Evolutionary conservation across 495 filamentous ascomycete species (phyloP), one percentile per base, ranked within the genome.

Genomic region (Trichoderma gamsii): DNA sequence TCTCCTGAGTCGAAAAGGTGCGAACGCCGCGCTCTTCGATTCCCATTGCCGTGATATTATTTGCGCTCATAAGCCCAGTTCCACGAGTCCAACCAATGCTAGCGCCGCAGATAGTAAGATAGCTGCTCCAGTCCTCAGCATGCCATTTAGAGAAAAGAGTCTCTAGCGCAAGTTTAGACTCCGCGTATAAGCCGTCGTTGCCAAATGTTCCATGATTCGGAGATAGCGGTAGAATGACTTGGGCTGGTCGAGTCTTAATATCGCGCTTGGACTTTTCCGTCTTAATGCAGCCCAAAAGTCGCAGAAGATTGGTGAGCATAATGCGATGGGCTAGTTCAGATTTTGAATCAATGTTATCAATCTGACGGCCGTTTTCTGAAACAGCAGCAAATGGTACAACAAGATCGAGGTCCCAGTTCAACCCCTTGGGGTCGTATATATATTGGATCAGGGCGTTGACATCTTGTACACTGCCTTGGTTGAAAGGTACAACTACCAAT

Each of bases 61-160:
- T 99, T 71, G 91, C 93, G 73, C 89, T 90, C 95, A 99, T 99
- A 70, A 99, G 84, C 72, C 95, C 95, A 67, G 95, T 99, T 63
- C 95, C 95, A 80, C 95, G 93, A 69, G 95, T 99, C 95, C 95
- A 99, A 69, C 95, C 95, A 77, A 99, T 99, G 77, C 98, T 91
- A 67, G 95, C 95, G 79, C 95, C 95, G 72, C 96, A 98, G 73
- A 99, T 97, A 70, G 94, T 99, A 71, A 99, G 90, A 82, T 96
- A 99, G 79, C 93, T 92, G 75, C 87, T 89, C 95, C 95, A 99
- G 80, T 87, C 93, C 81, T 99, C 96, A 0, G 95, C 96, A 78
- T 96, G 88, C 96, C 96, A 99, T 71, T 96, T 87, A 79, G 96
- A 97, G 87, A 99, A 99, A 56, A 99, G 85, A 3, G 95, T 98